Base-by-base conservation (phyloP, 768 basidiomycete species). In the Psilocybe tampanensis region DNA sequence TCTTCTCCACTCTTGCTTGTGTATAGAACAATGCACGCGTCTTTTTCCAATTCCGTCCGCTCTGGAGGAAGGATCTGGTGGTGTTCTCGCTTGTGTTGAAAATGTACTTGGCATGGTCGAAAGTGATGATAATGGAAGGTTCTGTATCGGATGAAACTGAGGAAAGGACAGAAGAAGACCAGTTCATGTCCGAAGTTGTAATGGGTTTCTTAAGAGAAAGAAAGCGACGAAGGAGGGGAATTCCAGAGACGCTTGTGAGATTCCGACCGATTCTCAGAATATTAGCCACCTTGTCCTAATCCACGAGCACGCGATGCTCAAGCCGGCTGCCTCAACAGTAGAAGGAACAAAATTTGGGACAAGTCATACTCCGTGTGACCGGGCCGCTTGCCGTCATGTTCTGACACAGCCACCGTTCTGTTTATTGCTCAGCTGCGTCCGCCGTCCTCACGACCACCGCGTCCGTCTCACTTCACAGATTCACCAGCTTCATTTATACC, bases 71-170 rank as follows among this genome's bases (percentile, higher is more conserved):
- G 0, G 89, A 74, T 33, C 95, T 77, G 42, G 85, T 86, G 1
- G 89, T 86, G 56, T 89, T 89, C 71, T 97, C 94, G 8, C 92
- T 88, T 18, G 80, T 85, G 71, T 95, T 95, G 80, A 98, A 94
- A 36, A 95, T 79, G 63, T 95, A 98, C 63, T 92, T 90, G 12
- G 83, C 87, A 52, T 80, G 77, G 61, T 91, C 88, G 68, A 94
- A 95, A 1, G 81, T 78, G 61, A 96, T 72, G 57, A 90, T 73
- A 22, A 97, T 73, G 8, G 88, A 82, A 0, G 94, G 88, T 61
- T 93, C 86, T 1, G 94, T 91, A 74, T 98, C 95, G 49, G 85
- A 84, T 3, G 88, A 82, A 17, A 77, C 65, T 0, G 82, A 71
- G 42, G 80, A 83, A 53, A 88, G 72, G 23, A 88, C 83, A 3